Evolutionary conservation across 345 rosid genomes (phyloP), one percentile per base, ranked within the genome.

Genomic region (Hibiscus mutabilis): DNA sequence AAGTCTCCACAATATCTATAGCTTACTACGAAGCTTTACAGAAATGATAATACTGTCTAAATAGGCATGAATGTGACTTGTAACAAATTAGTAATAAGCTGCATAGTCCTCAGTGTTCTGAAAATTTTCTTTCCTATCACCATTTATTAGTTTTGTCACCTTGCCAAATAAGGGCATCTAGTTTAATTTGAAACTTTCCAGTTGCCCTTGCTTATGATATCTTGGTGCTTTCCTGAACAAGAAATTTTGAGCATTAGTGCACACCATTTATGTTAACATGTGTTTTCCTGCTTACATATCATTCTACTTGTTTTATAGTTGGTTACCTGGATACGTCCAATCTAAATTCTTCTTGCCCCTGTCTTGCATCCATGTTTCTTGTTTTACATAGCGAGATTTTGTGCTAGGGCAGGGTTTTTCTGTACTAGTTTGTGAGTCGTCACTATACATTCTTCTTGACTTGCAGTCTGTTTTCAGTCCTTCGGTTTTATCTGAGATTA

Each of bases 391-490:
- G 21, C 47, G 57, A 25, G 57, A 24, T 66, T 31, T 46, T 22
- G 37, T 33, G 37, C 8, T 33, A 5, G 37, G 37, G 37, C 7
- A 66, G 19, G 25, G 6, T 53, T 31, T 53, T 31, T 53, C n/a
- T 2, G 42, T 56, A 10, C 24, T 72, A 59, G 14, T 64, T 55
- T 73, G 53, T 64, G 59, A n/a, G 19, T 49, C 62, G 13, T 42
- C 55, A 16, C 18, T 44, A 2, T 55, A 7, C 68, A 21, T 72
- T 60, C 42, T 68, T 64, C 68, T 63, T 75, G 31, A 14, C 70
- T 47, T 81, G 86, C 91, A 91, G 93, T 88, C 97, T 61, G 89
- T 91, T 65, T 85, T 84, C 73, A 84, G 93, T 78, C 86, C 95
- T 25, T 89, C 97, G 70, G 81, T 89, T 65, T 77, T 91, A 71